Evolutionary conservation across 1,284 basidiomycete genomes (phyloP).

Genomic region (Amylostereum areolatum): DNA sequence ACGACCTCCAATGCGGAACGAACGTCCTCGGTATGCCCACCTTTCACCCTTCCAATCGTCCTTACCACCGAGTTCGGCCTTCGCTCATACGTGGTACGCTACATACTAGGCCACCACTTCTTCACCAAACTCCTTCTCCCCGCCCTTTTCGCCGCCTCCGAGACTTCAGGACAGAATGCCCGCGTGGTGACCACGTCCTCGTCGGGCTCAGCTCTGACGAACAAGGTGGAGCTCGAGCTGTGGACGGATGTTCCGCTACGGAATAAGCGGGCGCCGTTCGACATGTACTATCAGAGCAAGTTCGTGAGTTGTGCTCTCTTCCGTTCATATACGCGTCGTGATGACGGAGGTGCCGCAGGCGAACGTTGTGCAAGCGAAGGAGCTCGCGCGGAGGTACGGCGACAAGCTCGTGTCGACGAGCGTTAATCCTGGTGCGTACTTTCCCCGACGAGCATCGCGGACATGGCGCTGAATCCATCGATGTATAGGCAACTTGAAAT

Average conservation of each 20-base stretch:
- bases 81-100: too few relatives aligned
- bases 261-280: conserved; percentile 4
- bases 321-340: background rate
- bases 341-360: conserved; percentile 16
- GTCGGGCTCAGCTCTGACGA: conserved; percentile 18
- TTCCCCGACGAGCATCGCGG: too few relatives aligned
- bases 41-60: background rate
- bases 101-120: conserved; percentile 28
- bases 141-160: conserved; percentile 25
- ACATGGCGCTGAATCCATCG: too few relatives aligned
- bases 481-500: background rate
- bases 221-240: conserved; percentile 18
- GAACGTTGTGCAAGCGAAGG: conserved; percentile 32
- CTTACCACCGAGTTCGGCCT: background rate
- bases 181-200: conserved; percentile 37
- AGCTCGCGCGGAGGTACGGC: conserved; percentile 25
- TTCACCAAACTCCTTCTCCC: conserved; percentile 39
- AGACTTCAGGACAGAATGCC: conserved; percentile 24
- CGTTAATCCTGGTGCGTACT: conserved; percentile 27
- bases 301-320: conserved; percentile 20
- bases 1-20: conserved; percentile 46
- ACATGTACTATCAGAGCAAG: conserved; percentile 40
- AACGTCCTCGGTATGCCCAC: conserved; percentile 31
- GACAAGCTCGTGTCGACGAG: conserved; percentile 30
- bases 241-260: conserved; percentile 17